Evolutionary conservation across 2,329 filamentous ascomycete species (phyloP), one percentile per base, ranked within the genome.

Genomic region (Tolypocladium paradoxum): DNA sequence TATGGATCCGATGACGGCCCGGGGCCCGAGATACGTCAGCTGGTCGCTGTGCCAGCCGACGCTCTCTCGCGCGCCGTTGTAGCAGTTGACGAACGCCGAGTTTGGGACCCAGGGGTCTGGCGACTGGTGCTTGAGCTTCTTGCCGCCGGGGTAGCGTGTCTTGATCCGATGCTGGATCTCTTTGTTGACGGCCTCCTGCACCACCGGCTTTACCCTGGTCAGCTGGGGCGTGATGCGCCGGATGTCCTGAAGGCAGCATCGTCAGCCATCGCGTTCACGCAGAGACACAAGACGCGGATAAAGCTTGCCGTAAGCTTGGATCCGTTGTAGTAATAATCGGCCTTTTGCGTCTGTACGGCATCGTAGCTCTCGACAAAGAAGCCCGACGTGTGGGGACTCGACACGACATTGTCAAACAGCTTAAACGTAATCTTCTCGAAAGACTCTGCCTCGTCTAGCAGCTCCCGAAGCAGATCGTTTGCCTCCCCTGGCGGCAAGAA

Each of bases 41-140:
- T 96, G 88, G 65, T 99, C 93, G 36, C 87, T 84, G 69, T 99
- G 93, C 70, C 89, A 97, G 34, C 93, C 93, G 0, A 97, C 91
- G 56, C 78, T 89, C 70, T 97, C 83, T 12, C 83, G 76, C 0
- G 83, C 85, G 0, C 91, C 91, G 61, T 85, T 76, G 67, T 99
- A 99, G 72, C 90, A 95, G 67, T 99, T 99, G 18, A 95, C 91
- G 63, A 96, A 92, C 0, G 91, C 90, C 0, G 90, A 89, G 64
- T 97, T 97, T 11, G 92, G 88, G 9, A 74, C 73, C 91, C 92
- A 97, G 0, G 77, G 70, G 0, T 78, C 68, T 0, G 88, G 79
- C 0, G 85, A 87, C 63, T 96, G 91, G 60, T 88, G 84, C 60
- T 78, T 84, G 31, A 96, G 78, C 66, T 92, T 95, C 66, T 81